Evolutionary conservation across 768 basidiomycete genomes (phyloP).

Genomic region (Trametes coccinea): DNA sequence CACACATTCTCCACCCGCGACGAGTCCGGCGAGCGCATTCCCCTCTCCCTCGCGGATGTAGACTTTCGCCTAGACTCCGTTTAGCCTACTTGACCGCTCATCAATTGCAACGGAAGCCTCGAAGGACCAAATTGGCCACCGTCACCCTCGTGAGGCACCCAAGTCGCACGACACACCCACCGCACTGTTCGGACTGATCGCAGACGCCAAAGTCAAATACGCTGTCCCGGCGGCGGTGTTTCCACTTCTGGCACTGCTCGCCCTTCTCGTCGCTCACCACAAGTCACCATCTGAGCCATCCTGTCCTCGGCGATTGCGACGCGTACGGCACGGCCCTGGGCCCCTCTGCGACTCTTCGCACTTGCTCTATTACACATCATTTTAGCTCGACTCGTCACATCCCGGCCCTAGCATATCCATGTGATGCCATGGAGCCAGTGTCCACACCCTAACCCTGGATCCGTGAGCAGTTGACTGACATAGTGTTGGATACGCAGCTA

Average conservation of each 20-base stretch:
- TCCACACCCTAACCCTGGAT: no score
- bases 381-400: no score
- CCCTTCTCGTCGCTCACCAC: not conserved
- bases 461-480: no score
- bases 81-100: not conserved
- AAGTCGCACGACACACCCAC: not conserved
- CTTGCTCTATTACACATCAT: no score
- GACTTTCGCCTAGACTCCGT: not conserved
- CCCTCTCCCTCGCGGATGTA: not conserved
- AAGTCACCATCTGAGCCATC: not conserved
- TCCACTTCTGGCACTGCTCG: not conserved
- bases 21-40: not conserved
- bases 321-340: no score
- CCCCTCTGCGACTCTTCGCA: no score
- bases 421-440: no score
- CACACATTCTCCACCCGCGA: not conserved
- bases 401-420: no score
- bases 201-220: slow-evolving; percentile 1
- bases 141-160: not conserved
- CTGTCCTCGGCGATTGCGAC: not conserved
- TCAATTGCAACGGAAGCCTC: no score
- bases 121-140: not conserved
- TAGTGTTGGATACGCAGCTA: no score
- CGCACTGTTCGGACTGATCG: not conserved
- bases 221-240: slow-evolving; percentile 7